Evolutionary conservation across 2,329 filamentous ascomycete species (phyloP).

Genomic region (Sphaceloma murrayae): DNA sequence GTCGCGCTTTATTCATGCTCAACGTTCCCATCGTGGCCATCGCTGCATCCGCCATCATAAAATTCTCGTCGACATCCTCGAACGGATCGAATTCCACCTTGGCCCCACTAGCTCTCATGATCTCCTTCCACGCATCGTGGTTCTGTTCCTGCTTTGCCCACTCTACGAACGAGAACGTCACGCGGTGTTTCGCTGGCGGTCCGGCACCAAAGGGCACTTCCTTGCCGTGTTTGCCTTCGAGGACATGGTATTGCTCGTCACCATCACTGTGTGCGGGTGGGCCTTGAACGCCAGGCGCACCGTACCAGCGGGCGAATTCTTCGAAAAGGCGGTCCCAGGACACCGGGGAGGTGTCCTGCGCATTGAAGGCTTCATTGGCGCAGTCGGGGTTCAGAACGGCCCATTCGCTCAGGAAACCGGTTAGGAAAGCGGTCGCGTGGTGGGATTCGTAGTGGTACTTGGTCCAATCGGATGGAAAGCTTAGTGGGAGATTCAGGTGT

Average conservation of each 20-base stretch:
- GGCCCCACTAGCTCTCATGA: conserved; percentile 27
- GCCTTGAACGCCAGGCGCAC: conserved; percentile 23
- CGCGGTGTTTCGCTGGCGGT: conserved; percentile 32
- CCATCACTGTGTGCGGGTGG: conserved; percentile 10
- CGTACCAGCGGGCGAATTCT: conserved; percentile 38
- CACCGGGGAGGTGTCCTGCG: conserved; percentile 37
- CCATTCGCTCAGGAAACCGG: conserved; percentile 44
- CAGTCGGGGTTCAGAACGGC: conserved; percentile 35
- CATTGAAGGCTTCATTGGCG: conserved; percentile 42
- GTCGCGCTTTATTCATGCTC: conserved; percentile 39
- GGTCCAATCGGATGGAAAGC: conserved; percentile 41
- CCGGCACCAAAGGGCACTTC: conserved; percentile 33
- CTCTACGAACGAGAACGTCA: conserved; percentile 35
- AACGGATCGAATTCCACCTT: conserved; percentile 33
- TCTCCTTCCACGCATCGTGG: conserved; percentile 37
- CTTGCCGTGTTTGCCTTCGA: conserved; percentile 13
- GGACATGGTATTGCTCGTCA: conserved; percentile 11
- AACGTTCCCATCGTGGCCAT: conserved; percentile 27
- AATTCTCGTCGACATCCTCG: conserved; percentile 37
- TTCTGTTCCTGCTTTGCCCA: conserved; percentile 41
- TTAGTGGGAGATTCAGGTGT: conserved; percentile 33
- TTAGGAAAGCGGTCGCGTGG: conserved; percentile 35
- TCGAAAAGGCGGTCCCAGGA: conserved; percentile 43
- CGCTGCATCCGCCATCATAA: conserved; percentile 38
- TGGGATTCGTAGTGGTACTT: conserved; percentile 32